Evolutionary conservation across 768 basidiomycete species (phyloP), one percentile per base, ranked within the genome.

Genomic region (Mycena rosella): DNA sequence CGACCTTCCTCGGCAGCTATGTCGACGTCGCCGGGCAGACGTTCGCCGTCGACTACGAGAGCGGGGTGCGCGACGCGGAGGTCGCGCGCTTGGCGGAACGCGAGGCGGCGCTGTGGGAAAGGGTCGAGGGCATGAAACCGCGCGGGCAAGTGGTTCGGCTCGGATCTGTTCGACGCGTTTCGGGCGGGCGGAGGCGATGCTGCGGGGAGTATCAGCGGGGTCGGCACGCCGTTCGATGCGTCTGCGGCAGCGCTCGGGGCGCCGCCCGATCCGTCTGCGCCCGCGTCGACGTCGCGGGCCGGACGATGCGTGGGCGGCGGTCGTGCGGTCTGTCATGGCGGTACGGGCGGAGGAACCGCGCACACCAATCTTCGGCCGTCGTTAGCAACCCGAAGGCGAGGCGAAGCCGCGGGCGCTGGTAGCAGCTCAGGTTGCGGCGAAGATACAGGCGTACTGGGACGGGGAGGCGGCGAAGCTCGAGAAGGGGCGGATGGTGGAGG

Each of bases 391-490:
- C 63, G 18, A 78, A 74, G 64, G 71, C 69, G 14, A 80, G 76
- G 67, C 22, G 27, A 75, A 77, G 57, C 70, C 78, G 9, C 65
- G 76, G 10, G 83, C 82, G 76, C 70, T 86, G 74, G 77, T 85
- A 67, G 77, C 83, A 78, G 75, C 81, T 69, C 74, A 90, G 84
- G 85, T 96, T 62, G 91, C 93, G 3, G 82, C 80, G 36, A 87
- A 87, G 71, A 79, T 98, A 20, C 86, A 88, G 69, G 85, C 78
- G 24, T 91, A 96, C 76, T 98, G 94, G 88, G 94, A 93, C 71
- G 83, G 80, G 32, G 83, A 89, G 56, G 89, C 85, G 36, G 83
- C 85, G 32, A 87, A 84, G 73, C 90, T 89, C 61, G 90, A 91
- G 32, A 87, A 83, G 74, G 85, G 85, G 20, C 82, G 78, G 63